Base-by-base conservation (phyloP, 2,329 filamentous ascomycete species). In the Colletotrichum euphorbiae region DNA sequence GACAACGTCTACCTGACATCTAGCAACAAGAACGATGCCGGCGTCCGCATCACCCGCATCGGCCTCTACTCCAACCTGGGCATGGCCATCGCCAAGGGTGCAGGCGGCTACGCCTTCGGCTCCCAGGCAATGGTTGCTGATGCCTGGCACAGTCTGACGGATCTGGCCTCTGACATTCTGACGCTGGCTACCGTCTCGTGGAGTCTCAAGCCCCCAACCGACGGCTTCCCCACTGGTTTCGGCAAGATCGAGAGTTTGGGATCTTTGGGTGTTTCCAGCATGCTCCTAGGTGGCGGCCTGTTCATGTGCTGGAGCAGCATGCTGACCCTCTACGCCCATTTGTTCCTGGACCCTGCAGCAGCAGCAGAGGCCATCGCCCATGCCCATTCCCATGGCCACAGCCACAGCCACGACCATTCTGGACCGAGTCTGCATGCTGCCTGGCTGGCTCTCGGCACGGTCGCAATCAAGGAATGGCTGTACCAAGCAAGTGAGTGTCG, bases 171-270 rank as follows among this genome's bases (percentile, higher is more conserved):
- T 60, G 96, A 99, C 79, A 87, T 99, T 73, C 89, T 98, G 78
- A 99, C 96, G 1, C 87, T 99, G 19, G 93, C 93, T 15, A 99
- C 96, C 9, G 94, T 99, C 52, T 95, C 94, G 19, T 97, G 93
- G 90, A 97, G 94, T 68, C 82, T 98, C 69, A 93, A 92, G 74
- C 91, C 93, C 6, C 94, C 96, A 0, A 93, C 92, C 11, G 87
- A 91, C 62, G 87, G 87, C 45, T 99, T 97, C 77, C 96, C 96
- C 2, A 89, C 90, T 74, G 96, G 96, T 2, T 99, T 97, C 77
- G 96, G 96, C 77, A 99, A 99, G 83, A 88, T 99, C n/a, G 96
- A 99, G 83, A 97, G 94, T 75, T 82, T 99, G 76, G 96, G 96
- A 19, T 96, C 94, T 21, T 82, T 99, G 67, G 96, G 95, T 15